These are phyloP conservation scores for Aaosphaeria arxii DNA, from an alignment of 2,329 filamentous ascomycete species.

Conservation along the genomic window DNA sequence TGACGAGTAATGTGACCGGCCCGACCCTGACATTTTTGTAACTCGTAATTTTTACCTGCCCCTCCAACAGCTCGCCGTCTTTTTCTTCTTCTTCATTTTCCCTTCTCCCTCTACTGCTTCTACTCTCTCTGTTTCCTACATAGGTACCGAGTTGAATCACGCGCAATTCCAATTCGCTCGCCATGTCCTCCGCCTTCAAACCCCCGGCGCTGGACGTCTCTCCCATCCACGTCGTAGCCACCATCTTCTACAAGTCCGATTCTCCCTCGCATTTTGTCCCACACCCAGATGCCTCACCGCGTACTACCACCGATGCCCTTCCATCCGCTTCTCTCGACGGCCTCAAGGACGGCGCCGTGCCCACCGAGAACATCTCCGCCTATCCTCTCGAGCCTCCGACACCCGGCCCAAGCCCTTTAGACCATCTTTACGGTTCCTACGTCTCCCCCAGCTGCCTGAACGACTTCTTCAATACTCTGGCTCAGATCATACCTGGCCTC, in stretches of 20 bases:
- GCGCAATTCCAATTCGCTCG: background rate
- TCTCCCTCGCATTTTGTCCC: conserved; percentile 36
- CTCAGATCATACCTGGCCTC: conserved; percentile 48
- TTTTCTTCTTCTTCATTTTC: too few relatives aligned
- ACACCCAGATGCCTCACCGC: conserved; percentile 47
- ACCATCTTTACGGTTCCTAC: conserved; percentile 55
- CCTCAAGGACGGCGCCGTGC: conserved; percentile 46
- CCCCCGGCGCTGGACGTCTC: conserved; percentile 13
- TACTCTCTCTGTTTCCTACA: too few relatives aligned
- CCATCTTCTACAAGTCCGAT: conserved; percentile 37
- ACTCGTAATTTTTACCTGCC: too few relatives aligned
- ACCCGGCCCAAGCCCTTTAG: conserved; percentile 53
- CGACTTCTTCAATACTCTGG: conserved; percentile 53
- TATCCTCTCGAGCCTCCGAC: conserved; percentile 55
- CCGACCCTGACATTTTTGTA: too few relatives aligned
- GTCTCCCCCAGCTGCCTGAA: conserved; percentile 55
- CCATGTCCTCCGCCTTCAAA: background rate
- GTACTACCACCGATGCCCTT: conserved; percentile 27
- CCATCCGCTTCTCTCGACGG: conserved; percentile 29
- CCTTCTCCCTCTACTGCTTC: too few relatives aligned
- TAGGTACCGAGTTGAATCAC: too few relatives aligned
- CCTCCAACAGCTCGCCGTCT: too few relatives aligned
- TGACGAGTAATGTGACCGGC: too few relatives aligned
- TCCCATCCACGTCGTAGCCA: conserved; percentile 28
- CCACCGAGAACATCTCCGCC: conserved; percentile 50